Conservation (phyloP, 352 stramenopile genomes). For the Phytophthora cactorum region DNA sequence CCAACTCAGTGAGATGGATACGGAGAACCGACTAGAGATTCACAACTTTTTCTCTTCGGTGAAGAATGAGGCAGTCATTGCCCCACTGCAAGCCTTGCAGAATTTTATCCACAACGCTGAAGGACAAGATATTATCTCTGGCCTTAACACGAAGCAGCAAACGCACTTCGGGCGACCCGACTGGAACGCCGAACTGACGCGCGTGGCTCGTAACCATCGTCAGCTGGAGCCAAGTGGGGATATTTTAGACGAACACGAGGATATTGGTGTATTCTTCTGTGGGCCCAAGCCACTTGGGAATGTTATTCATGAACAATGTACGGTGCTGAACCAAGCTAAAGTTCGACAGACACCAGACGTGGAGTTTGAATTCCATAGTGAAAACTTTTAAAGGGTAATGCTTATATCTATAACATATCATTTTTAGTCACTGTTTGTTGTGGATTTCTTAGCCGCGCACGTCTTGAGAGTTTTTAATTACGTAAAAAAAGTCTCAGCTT, state of each 20-base stretch:
- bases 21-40: conserved; percentile 77
- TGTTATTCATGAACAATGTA: conserved; percentile 68
- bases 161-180: conserved; percentile 81
- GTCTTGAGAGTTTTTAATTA: too few species aligned
- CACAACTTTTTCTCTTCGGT: conserved; percentile 87
- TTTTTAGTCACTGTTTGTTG: too few species aligned
- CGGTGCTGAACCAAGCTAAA: conserved; percentile 57
- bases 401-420: too few species aligned
- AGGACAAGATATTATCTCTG: conserved; percentile 75
- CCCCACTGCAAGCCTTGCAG: conserved; percentile 71
- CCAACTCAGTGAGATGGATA: conserved; percentile 74
- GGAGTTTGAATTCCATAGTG: conserved; percentile 75
- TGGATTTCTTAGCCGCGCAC: too few species aligned
- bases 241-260: conserved; percentile 45
- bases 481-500: too few species aligned
- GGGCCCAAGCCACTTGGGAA: conserved; percentile 65
- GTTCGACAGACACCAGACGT: conserved; percentile 40
- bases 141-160: conserved; percentile 72
- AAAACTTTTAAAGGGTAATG: conserved; percentile 57
- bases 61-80: conserved; percentile 61
- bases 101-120: conserved; percentile 74
- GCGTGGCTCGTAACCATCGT: conserved; percentile 55
- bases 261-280: conserved; percentile 85
- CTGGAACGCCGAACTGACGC: conserved; percentile 72
- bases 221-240: conserved; percentile 34